Conservation (phyloP, 208 protist genomes). For the Angomonas ambiguus region DNA sequence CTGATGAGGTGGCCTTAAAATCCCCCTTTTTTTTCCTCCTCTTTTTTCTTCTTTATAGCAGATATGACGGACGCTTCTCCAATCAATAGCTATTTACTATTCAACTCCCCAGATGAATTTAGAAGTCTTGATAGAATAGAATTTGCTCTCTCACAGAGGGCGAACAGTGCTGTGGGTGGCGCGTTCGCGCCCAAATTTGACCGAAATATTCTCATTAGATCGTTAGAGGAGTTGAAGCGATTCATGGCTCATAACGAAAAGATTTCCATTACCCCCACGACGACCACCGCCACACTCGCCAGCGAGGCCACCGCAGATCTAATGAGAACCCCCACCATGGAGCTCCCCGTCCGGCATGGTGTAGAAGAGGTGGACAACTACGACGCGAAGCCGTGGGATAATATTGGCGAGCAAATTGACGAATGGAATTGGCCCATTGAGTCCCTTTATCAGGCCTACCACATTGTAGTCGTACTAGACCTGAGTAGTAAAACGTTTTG, state of each 20-base stretch:
- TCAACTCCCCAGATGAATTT: constrained; percentile 56
- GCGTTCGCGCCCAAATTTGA: constrained; percentile 16
- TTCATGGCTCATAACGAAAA: constrained; percentile 25
- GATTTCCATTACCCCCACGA: constrained; percentile 26
- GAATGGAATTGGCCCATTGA: constrained; percentile 82
- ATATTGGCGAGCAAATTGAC: constrained; percentile 26
- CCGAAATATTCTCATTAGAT: constrained; percentile 43
- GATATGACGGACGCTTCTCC: constrained; percentile 76
- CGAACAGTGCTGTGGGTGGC: constrained; percentile 13
- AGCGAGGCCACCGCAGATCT: background rate
- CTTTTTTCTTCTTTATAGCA: constrained; percentile 11
- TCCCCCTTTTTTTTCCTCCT: constrained; percentile 13
- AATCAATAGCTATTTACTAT: constrained; percentile 74
- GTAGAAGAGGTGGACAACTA: constrained; percentile 38
- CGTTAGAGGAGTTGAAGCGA: constrained; percentile 46
- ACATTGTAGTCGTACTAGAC: constrained; percentile 73
- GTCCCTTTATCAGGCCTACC: constrained; percentile 78
- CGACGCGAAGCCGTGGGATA: constrained; percentile 67
- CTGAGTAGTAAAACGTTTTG: constrained; percentile 61
- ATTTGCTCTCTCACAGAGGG: constrained; percentile 53
- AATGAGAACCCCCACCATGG: constrained; percentile 11
- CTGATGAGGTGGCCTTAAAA: too few relatives aligned
- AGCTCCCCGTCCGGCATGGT: constrained; percentile 13
- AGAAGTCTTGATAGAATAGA: constrained; percentile 54
- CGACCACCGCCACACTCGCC: constrained; percentile 29